phyloP scores from a whole-genome alignment of 2,329 filamentous ascomycete species.

The Cladophialophora yegresii region DNA sequence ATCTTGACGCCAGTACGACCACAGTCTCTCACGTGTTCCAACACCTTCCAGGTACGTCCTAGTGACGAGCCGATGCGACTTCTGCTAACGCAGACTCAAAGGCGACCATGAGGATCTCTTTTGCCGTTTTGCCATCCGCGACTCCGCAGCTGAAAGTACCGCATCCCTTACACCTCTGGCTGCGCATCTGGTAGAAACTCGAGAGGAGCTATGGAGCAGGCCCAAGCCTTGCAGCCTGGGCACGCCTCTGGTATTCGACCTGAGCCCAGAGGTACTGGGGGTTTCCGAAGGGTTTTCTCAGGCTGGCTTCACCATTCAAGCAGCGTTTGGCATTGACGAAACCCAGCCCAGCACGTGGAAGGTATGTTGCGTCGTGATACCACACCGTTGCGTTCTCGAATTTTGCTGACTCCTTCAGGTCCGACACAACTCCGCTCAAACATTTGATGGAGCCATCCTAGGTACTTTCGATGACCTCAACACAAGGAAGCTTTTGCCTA shows the following conservation, averaged over 20 bases:
- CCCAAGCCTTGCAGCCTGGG: conserved; percentile 1
- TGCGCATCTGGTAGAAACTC: conserved; percentile 10
- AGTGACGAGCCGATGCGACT: not conserved
- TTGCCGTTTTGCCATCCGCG: conserved; percentile 27
- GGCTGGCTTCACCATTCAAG: conserved; percentile 16
- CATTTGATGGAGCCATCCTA: conserved; percentile 18
- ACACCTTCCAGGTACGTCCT: conserved; percentile 6
- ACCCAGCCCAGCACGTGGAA: conserved; percentile 23
- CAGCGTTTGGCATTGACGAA: conserved; percentile 25
- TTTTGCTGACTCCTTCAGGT: conserved; percentile 7
- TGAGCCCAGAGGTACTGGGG: conserved; percentile 22
- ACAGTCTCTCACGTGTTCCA: conserved; percentile 1
- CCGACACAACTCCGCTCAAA: conserved; percentile 11
- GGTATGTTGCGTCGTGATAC: conserved; percentile 1
- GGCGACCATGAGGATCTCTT: conserved; percentile 8
- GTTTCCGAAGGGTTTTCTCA: conserved; percentile 28
- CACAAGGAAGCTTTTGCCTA: not conserved
- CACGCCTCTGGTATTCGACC: conserved; percentile 18
- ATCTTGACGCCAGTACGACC: not conserved
- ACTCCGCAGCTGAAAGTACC: not conserved
- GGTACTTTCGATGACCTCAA: conserved; percentile 11
- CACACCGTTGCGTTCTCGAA: not conserved
- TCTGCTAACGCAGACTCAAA: conserved; percentile 2
- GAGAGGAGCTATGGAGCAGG: conserved; percentile 12
- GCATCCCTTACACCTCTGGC: conserved; percentile 23